Evolutionary conservation across 768 basidiomycete species (phyloP), one percentile per base, ranked within the genome.

Genomic region (Podaxis sp.): DNA sequence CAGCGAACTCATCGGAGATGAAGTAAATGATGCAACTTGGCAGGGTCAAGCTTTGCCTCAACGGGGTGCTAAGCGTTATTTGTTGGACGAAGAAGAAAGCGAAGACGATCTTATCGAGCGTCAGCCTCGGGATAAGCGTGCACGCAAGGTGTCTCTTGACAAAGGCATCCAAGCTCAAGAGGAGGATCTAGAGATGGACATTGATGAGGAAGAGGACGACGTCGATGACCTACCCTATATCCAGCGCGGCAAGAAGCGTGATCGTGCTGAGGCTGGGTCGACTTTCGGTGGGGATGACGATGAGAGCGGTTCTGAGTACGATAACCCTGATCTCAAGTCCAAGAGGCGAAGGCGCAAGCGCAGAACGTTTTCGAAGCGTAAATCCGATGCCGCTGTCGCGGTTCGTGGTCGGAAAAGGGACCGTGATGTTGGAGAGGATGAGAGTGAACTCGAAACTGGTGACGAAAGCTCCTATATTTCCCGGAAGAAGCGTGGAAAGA

Each of bases 211-310:
- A 62, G 75, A 77, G 21, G 77, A 73, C 52, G 75, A 77, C 48
- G 64, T 77, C 18, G 67, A 71, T 23, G 78, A 77, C 54, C 70
- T 78, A 52, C 70, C 66, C 57, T 71, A 73, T 50, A 66, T 72
- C 59, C 66, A 70, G 18, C 76, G 85, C 62, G 89, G 89, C 48
- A 89, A 82, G 77, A 93, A 93, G 74, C 85, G 90, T 63, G 88
- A 88, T 71, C 86, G 87, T 42, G 79, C 82, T 5, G 88, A 89
- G 68, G 88, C 88, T 58, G 89, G 82, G 5, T 89, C 88, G 3
- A 83, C 82, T 0, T 86, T 90, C 66, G 89, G 83, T 50, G 84
- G 81, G 25, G 88, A 89, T 64, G 83, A 82, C 44, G 79, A 82
- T 52, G 76, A 79, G 35, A 74, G 73, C 61, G 70, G 62, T 48